Percentiles rank a stretch among this genome's conserved stretches.
Conservation (phyloP, 2,329 filamentous ascomycete species). For the Stromatinia cepivora region DNA sequence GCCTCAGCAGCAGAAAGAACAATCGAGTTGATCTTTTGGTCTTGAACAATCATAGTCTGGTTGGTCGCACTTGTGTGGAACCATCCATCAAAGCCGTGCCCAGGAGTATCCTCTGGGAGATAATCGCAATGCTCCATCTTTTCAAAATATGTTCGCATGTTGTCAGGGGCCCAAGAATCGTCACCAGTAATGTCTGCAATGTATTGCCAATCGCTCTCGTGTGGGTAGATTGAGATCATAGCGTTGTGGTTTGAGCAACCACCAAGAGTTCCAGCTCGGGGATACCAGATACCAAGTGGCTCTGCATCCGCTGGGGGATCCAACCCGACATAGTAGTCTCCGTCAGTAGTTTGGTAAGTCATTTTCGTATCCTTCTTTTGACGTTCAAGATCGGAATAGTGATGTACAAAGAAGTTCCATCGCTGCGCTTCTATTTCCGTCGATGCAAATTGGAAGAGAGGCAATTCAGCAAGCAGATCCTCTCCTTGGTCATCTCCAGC, state of each 20-base stretch:
- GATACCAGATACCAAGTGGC: slow-evolving; percentile 38
- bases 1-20: slow-evolving; percentile 1
- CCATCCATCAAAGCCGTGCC: slow-evolving; percentile 37
- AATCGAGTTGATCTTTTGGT: slow-evolving; percentile 24
- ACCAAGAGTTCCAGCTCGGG: slow-evolving; percentile 39
- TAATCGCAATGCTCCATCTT: slow-evolving; percentile 48
- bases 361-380: slow-evolving; percentile 30
- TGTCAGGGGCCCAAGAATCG: slow-evolving; percentile 37
- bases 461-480: slow-evolving; percentile 47
- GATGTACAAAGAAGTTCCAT: slow-evolving; percentile 50
- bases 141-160: slow-evolving; percentile 47
- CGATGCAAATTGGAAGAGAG: slow-evolving; percentile 49
- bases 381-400: slow-evolving; percentile 28
- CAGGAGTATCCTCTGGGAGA: slow-evolving; percentile 40
- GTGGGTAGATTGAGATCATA: slow-evolving; percentile 30
- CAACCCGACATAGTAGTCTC: slow-evolving; percentile 34
- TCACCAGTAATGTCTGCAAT: slow-evolving; percentile 35
- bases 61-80: slow-evolving; percentile 34
- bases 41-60: slow-evolving; percentile 28
- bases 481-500: slow-evolving; percentile 53
- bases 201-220: slow-evolving; percentile 34
- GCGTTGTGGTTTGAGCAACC: slow-evolving; percentile 37
- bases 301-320: slow-evolving; percentile 33
- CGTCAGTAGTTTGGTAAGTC: slow-evolving; percentile 43
- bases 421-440: slow-evolving; percentile 48